Base-by-base conservation (phyloP, 2,329 filamentous ascomycete species). In the Aphanocladium album region DNA sequence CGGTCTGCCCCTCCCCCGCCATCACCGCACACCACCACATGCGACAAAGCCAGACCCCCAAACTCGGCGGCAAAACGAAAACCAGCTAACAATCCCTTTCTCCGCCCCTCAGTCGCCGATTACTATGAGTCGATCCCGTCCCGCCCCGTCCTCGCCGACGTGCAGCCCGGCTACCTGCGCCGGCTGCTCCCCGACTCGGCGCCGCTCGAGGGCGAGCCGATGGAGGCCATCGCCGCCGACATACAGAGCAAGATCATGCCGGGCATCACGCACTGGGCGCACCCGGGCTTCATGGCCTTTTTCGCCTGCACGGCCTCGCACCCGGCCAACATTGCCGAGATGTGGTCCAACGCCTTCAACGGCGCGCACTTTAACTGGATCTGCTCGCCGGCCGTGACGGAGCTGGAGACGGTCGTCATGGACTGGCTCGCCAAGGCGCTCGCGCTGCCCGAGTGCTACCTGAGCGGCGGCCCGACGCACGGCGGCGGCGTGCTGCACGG, bases 291-390 rank as follows among this genome's bases (percentile, higher is more conserved):
- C 81, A 91, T 97, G 85, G 93, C 93, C 49, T 98, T 96, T 80
- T 98, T 95, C 76, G 90, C 93, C 1, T 91, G 91, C 54, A 87
- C 85, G 25, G 87, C 88, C 57, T 90, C 89, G 39, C 97, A 89
- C 71, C 92, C 93, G 0, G 85, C 87, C 30, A 93, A 96, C 73
- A 82, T 98, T 12, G 93, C 91, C 21, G 93, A 98, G 76, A 87
- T 98, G 79, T 98, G 96, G 79, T 91, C 87, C 47, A 88, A 90
- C 5, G 89, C 91, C 7, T 93, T 97, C 76, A 95, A 87, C 14
- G 90, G 90, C 17, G 91, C 93, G 1, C 91, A 91, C 43, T 98
- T 98, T 81, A 98, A 98, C 76, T 98, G 93, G 93, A 87, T 97
- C 65, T 97, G 93, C 76, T 92, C 88, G 6, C 93, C 93, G 0